Percentiles rank a stretch among this genome's conserved stretches.
Conservation (phyloP, 2,329 filamentous ascomycete species). For the Penicillium hesseltinei region DNA sequence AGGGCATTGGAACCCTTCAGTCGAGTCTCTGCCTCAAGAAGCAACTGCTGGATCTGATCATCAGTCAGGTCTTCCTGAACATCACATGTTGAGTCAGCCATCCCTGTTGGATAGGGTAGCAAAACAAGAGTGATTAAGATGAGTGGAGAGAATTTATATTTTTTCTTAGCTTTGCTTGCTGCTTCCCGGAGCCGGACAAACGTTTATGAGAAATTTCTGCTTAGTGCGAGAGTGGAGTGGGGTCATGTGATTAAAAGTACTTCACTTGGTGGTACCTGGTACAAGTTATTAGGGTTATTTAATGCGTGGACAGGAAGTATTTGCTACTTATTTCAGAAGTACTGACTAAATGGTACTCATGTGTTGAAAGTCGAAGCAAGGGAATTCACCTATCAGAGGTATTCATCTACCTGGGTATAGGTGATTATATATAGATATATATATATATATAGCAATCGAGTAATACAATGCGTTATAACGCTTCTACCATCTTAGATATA, state of each 20-base stretch:
- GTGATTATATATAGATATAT: background rate
- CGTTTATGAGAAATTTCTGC: conserved; percentile 13
- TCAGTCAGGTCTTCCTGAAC: conserved; percentile 55
- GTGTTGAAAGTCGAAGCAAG: background rate
- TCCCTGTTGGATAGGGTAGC: conserved; percentile 17
- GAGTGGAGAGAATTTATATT: conserved; percentile 16
- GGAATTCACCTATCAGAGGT: conserved; percentile 1
- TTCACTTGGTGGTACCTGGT: accelerated
- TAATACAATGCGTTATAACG: background rate
- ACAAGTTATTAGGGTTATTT: background rate
- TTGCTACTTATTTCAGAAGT: accelerated
- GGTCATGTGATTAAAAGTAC: background rate
- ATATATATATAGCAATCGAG: background rate
- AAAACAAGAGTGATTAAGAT: conserved; percentile 2
- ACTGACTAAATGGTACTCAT: background rate
- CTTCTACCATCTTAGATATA: background rate
- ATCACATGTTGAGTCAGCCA: conserved; percentile 17
- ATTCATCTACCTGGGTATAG: background rate
- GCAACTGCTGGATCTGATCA: conserved; percentile 61
- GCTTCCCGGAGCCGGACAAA: conserved; percentile 23
- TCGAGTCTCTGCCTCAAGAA: conserved; percentile 62
- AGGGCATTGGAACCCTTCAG: conserved; percentile 40
- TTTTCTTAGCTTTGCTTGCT: conserved; percentile 22
- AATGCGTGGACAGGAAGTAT: background rate
- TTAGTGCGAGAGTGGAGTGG: background rate